Evolutionary conservation across 164 flowering plant species (phyloP).

Genomic region (Piper longum): DNA sequence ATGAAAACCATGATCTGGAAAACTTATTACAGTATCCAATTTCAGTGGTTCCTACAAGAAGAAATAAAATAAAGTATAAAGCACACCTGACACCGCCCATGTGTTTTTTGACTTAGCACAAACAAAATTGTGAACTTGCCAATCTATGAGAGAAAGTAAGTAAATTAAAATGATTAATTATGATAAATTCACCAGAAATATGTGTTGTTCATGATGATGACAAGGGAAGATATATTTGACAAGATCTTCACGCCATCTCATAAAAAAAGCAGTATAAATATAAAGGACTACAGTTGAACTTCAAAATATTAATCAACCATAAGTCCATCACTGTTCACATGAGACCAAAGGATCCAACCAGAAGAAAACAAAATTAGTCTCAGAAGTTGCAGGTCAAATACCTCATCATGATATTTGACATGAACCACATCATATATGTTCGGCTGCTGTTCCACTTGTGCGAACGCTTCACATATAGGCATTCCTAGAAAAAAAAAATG

Average conservation of each 20-base stretch:
- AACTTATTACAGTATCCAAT: conserved; percentile 81
- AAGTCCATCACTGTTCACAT: no score
- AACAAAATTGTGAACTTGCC: no score
- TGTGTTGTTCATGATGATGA: no score
- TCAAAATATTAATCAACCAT: no score
- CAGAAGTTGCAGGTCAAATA: conserved; percentile 15
- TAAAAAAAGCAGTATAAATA: no score
- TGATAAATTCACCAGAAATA: no score
- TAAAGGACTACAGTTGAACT: no score
- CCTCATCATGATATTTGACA: conserved; percentile 91
- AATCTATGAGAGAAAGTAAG: no score
- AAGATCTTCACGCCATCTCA: no score
- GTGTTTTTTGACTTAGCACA: background rate
- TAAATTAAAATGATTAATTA: no score
- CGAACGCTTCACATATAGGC: conserved; percentile 95
- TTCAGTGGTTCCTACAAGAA: conserved; percentile 70
- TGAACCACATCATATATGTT: conserved; percentile 86
- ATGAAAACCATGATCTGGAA: conserved; percentile 98
- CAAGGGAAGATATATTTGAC: no score
- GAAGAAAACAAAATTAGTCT: background rate
- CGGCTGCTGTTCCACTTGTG: conserved; percentile 87
- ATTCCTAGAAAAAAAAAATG: conserved; percentile 44
- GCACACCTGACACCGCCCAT: background rate
- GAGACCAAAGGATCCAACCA: background rate
- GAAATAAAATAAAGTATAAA: background rate